A percentile compares a stretch with the other conserved stretches of the same genome.
phyloP scores from a whole-genome alignment of 2,329 filamentous ascomycete species.

The Microdochium nivale region DNA sequence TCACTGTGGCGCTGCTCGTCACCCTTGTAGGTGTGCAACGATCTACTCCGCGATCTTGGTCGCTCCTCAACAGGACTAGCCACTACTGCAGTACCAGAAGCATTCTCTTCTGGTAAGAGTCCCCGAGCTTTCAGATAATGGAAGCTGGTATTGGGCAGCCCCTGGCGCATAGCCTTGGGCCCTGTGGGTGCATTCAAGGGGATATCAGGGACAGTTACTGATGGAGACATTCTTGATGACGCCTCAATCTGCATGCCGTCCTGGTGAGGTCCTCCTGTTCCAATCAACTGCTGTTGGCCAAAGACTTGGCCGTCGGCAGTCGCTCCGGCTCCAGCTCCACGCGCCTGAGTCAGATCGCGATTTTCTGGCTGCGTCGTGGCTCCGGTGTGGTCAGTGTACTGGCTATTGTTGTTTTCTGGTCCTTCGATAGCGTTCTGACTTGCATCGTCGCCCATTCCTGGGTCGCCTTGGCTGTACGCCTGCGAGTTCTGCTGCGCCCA shows the following conservation, averaged over 20 bases:
- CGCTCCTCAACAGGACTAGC: slow-evolving; percentile 23
- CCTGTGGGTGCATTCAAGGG: slow-evolving; percentile 77
- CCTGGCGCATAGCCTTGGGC: slow-evolving; percentile 89
- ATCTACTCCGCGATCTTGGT: slow-evolving; percentile 38
- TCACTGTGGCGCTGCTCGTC: slow-evolving; percentile 24
- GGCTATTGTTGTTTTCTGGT: neutral
- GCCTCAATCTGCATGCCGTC: slow-evolving; percentile 14
- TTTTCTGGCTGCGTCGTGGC: neutral
- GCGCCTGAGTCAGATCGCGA: neutral
- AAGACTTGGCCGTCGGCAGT: neutral
- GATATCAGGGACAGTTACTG: slow-evolving; percentile 25
- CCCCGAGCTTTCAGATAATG: slow-evolving; percentile 52
- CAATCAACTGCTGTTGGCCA: slow-evolving; percentile 4
- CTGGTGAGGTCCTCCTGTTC: slow-evolving; percentile 8
- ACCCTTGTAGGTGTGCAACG: slow-evolving; percentile 27
- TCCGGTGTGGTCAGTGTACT: neutral
- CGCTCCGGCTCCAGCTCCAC: neutral
- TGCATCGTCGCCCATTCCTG: neutral
- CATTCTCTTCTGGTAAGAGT: slow-evolving; percentile 31
- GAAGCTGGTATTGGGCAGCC: slow-evolving; percentile 72
- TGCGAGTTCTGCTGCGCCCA: slow-evolving; percentile 17
- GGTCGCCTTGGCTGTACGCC: slow-evolving; percentile 5
- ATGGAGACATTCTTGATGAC: slow-evolving; percentile 11
- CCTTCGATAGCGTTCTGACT: neutral
- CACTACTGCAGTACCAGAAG: slow-evolving; percentile 19